Evolutionary conservation across 208 protist genomes (phyloP), one percentile per base, ranked within the genome.

Genomic region (Vickermania spadyakhi): DNA sequence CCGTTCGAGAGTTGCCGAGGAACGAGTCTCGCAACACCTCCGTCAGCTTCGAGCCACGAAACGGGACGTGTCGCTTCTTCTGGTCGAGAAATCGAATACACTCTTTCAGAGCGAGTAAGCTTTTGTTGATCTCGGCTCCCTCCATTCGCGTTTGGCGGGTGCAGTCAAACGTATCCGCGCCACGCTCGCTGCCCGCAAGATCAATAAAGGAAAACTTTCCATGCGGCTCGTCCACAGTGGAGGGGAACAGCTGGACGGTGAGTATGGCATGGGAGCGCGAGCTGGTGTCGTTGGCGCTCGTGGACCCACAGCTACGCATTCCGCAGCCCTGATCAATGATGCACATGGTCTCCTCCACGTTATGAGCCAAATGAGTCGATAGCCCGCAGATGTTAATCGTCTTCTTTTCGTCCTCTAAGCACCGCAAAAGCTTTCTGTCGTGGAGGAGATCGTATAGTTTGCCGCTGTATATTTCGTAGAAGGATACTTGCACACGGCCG

Each of bases 211-310:
- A 83, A 62, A 86, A 83, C 66, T 83, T 86, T 0, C 80, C 77
- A 36, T 56, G 53, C 28, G 56, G 21, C 30, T 29, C 36, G 41
- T 90, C 96, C 28, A 85, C 53, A 2, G 36, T 28, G 22, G 52
- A 56, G 0, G 75, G 62, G 30, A 36, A 31, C 14, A 85, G 73
- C 60, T 78, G 81, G 11, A 94, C 62, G 45, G 82, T 62, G 21
- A 99, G 83, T 58, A 99, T 97, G 14, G 96, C 96, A 81, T 99
- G 97, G 0, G 96, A 97, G 25, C 97, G 78, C 23, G 79, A 94
- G 65, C 90, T 97, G 21, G 74, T 79, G 36, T 90, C 86, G 77
- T 99, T 99, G 64, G 97, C 96, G 13, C 91, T 81, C 1, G 96
- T 99, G 55, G 75, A 76, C 14, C 87, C 95, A 21, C 82, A 84